Conservation (phyloP, 352 stramenopile genomes). For the Phytopythium helicoides region DNA sequence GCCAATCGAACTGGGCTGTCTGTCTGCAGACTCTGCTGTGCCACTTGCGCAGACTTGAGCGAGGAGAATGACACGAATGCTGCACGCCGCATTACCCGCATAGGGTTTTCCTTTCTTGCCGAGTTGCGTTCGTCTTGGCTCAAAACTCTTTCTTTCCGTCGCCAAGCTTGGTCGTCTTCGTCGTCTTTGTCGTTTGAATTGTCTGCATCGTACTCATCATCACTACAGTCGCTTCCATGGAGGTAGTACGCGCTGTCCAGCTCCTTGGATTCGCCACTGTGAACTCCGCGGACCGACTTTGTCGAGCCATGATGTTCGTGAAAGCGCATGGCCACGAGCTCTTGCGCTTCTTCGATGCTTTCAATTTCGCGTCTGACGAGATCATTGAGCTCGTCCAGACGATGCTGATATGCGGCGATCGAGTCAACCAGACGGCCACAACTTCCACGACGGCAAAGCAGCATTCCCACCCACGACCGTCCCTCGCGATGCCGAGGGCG, state of each 20-base stretch:
- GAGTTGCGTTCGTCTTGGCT: constrained; percentile 49
- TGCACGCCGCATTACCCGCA: constrained; percentile 58
- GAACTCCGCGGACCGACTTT: background rate
- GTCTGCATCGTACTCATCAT: background rate
- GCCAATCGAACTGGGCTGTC: constrained; percentile 54
- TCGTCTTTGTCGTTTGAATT: constrained; percentile 24
- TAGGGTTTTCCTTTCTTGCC: constrained; percentile 43
- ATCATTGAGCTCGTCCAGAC: constrained; percentile 53
- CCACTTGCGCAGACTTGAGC: constrained; percentile 65
- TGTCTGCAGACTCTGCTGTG: constrained; percentile 66
- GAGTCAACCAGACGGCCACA: constrained; percentile 40
- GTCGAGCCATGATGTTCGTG: constrained; percentile 12
- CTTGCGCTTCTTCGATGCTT: constrained; percentile 60
- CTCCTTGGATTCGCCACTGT: background rate
- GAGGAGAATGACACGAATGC: constrained; percentile 82
- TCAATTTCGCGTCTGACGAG: constrained; percentile 54
- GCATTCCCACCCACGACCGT: constrained; percentile 35
- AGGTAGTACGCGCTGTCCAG: constrained; percentile 3
- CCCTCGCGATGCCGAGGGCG: constrained; percentile 49
- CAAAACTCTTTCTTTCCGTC: constrained; percentile 30
- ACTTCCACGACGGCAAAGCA: constrained; percentile 38
- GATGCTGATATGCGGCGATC: constrained; percentile 62
- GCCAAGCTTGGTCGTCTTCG: constrained; percentile 10
- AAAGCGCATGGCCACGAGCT: constrained; percentile 40
- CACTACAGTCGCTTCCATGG: constrained; percentile 4